Conservation (phyloP, 768 basidiomycete genomes). For the Gautieria morchelliformis region DNA sequence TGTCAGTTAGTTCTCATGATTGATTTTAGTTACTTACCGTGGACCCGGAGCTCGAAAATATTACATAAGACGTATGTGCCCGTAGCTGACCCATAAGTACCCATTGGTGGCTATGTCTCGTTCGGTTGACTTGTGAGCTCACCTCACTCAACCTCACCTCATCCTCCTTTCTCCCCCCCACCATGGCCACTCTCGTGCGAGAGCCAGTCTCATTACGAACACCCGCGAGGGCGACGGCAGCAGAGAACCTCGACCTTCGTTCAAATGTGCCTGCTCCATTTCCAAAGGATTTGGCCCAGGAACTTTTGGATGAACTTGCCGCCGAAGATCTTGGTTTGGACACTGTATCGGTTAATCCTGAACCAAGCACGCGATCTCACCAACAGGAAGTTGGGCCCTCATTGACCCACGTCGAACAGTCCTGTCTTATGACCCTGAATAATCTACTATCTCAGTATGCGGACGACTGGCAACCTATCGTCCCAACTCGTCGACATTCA, state of each 20-base stretch:
- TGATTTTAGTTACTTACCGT: no score
- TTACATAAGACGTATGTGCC: no score
- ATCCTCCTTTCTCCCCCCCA: not conserved
- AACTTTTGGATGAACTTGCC: not conserved
- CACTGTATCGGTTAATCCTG: not conserved
- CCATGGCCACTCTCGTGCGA: not conserved
- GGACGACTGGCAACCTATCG: constrained; percentile 39
- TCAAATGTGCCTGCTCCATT: not conserved
- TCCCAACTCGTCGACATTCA: constrained; percentile 52
- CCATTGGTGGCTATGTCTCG: not conserved
- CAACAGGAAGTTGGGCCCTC: constrained; percentile 33
- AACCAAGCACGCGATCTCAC: not conserved
- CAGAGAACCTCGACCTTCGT: not conserved
- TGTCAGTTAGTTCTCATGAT: no score
- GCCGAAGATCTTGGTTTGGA: not conserved
- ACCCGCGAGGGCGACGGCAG: not conserved
- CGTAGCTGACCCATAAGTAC: not conserved
- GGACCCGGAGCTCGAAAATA: no score
- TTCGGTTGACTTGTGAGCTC: no score
- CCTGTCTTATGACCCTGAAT: constrained; percentile 65
- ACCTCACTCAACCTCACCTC: not conserved
- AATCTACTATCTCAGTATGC: constrained; percentile 42
- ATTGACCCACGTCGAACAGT: constrained; percentile 62
- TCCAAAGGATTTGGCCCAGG: not conserved
- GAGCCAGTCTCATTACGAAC: not conserved